These are phyloP conservation scores for Ceratocystis papillata DNA, from an alignment of 2,329 filamentous ascomycete species.

Conservation along the genomic window DNA sequence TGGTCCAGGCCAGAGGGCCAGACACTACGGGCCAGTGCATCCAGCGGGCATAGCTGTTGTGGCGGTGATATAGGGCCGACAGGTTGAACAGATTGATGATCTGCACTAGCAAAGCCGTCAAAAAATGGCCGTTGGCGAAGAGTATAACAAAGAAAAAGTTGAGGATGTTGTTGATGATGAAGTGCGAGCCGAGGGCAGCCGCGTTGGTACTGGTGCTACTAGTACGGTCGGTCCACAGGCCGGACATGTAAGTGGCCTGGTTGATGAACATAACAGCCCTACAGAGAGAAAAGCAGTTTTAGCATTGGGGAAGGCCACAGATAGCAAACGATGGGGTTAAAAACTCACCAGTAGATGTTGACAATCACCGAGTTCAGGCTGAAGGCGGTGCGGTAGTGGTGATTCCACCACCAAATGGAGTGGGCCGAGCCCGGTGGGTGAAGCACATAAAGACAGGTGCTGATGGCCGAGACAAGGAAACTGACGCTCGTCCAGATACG, in stretches of 20 bases:
- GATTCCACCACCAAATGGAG: constrained; percentile 67
- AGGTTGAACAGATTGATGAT: constrained; percentile 77
- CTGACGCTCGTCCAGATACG: constrained; percentile 62
- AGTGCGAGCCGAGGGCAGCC: constrained; percentile 69
- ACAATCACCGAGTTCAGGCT: constrained; percentile 55
- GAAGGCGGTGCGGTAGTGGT: constrained; percentile 58
- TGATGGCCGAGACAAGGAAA: constrained; percentile 63
- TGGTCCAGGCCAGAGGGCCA: constrained; percentile 71
- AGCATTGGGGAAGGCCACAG: not conserved
- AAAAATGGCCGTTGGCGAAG: constrained; percentile 66
- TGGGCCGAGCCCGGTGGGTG: constrained; percentile 46
- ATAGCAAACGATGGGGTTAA: not conserved
- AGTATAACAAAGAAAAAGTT: constrained; percentile 74
- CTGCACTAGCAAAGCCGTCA: constrained; percentile 64
- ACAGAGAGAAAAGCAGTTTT: not conserved
- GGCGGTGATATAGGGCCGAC: constrained; percentile 66
- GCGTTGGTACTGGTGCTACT: constrained; percentile 47
- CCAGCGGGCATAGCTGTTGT: constrained; percentile 53
- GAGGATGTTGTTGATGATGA: constrained; percentile 75
- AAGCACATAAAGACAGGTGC: constrained; percentile 64
- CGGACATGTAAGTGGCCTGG: constrained; percentile 63
- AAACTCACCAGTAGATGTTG: constrained; percentile 48
- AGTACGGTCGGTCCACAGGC: constrained; percentile 59
- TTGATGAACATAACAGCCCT: constrained; percentile 65
- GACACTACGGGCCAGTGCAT: constrained; percentile 68